Conservation (phyloP, 371 early-diverging fungal species). For the Entomophthora muscae region DNA sequence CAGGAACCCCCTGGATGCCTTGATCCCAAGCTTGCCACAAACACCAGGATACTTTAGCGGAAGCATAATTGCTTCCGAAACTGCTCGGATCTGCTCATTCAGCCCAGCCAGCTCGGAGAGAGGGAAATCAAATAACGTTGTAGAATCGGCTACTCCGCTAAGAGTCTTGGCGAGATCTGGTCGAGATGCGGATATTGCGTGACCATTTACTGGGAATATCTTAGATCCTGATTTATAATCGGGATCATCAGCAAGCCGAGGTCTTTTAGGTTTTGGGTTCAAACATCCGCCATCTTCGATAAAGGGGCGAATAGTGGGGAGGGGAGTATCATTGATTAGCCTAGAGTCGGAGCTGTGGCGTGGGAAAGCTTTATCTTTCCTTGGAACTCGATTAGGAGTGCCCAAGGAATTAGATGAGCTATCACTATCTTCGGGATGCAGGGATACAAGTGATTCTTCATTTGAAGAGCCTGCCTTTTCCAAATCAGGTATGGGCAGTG, state of each 20-base stretch:
- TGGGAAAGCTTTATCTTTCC: not conserved
- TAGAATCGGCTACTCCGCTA: not conserved
- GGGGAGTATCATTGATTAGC: not conserved
- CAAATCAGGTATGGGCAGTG: too few relatives aligned
- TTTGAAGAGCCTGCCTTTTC: too few relatives aligned
- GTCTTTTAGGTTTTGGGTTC: not conserved
- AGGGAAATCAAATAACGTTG: not conserved
- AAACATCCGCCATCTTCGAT: not conserved
- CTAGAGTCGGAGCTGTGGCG: not conserved
- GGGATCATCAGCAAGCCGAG: not conserved
- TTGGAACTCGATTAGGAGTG: too few relatives aligned
- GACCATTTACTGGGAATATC: not conserved
- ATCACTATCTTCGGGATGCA: too few relatives aligned
- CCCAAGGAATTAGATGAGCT: too few relatives aligned
- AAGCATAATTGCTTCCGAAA: slow-evolving; percentile 57
- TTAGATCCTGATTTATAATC: not conserved
- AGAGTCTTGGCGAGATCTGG: not conserved
- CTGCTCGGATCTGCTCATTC: slow-evolving; percentile 27
- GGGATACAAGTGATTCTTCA: too few relatives aligned
- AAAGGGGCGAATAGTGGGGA: not conserved
- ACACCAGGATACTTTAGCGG: slow-evolving; percentile 57
- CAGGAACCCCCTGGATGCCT: slow-evolving; percentile 45
- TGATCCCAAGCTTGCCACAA: slow-evolving; percentile 35
- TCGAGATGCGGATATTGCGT: not conserved
- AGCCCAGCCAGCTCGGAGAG: slow-evolving; percentile 27